These are phyloP conservation scores for Neospermospora avenae DNA, from an alignment of 2,329 filamentous ascomycete species.

Conservation along the genomic window DNA sequence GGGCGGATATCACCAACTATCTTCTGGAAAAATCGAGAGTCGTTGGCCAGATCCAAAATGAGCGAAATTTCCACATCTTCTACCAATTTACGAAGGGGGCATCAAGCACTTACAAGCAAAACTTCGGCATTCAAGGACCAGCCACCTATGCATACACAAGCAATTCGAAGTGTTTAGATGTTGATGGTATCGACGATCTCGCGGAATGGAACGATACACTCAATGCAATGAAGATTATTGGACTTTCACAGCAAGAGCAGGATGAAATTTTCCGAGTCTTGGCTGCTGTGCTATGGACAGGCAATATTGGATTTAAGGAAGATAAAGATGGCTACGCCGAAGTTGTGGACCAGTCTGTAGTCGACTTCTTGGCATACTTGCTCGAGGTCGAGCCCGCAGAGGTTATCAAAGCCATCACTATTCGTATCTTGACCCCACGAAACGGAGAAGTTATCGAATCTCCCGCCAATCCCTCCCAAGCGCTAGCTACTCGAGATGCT, in stretches of 20 bases:
- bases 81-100: conserved; percentile 98
- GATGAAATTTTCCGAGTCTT: conserved; percentile 97
- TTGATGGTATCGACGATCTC: conserved; percentile 88
- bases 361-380: conserved; percentile 92
- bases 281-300: conserved; percentile 86
- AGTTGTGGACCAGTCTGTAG: conserved; percentile 83
- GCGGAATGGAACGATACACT: conserved; percentile 88
- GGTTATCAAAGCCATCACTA: conserved; percentile 83
- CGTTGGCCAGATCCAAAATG: conserved; percentile 89
- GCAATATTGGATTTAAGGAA: conserved; percentile 88
- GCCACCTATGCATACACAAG: conserved; percentile 94
- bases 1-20: conserved; percentile 98
- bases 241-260: conserved; percentile 81
- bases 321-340: conserved; percentile 86
- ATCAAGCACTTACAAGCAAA: conserved; percentile 78
- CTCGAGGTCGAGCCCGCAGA: conserved; percentile 80
- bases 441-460: conserved; percentile 66
- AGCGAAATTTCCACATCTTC: conserved; percentile 99
- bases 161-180: conserved; percentile 89
- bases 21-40: conserved; percentile 93
- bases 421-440: conserved; percentile 73
- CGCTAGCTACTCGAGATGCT: conserved; percentile 81
- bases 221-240: conserved; percentile 93
- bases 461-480: conserved; percentile 84
- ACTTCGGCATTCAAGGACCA: conserved; percentile 87